A percentile compares a stretch with the other conserved stretches of the same genome.
Evolutionary conservation across 106 monocot genomes (phyloP).

Genomic region (Platanthera guangdongensis): DNA sequence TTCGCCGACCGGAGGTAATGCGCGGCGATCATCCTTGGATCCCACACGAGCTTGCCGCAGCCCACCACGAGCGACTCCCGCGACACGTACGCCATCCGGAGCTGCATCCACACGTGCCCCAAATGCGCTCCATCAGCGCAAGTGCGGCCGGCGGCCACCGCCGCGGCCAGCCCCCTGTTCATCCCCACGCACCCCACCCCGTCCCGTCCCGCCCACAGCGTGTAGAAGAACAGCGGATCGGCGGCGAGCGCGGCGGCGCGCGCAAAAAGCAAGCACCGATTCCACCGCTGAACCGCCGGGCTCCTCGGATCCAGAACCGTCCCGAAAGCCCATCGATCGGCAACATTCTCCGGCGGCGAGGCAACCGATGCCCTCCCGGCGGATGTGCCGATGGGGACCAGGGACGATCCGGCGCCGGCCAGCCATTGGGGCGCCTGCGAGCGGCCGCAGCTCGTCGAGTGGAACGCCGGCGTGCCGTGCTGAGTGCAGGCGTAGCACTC

Average conservation of each 20-base stretch:
- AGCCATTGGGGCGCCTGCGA: slow-evolving; percentile 56
- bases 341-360: neutral
- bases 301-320: slow-evolving; percentile 76
- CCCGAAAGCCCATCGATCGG: slow-evolving; percentile 33
- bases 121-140: slow-evolving; percentile 49
- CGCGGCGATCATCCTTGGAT: slow-evolving; percentile 47
- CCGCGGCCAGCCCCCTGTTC: slow-evolving; percentile 44
- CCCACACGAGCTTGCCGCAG: slow-evolving; percentile 93
- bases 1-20: slow-evolving; percentile 56
- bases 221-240: slow-evolving; percentile 95
- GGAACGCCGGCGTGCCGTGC: slow-evolving; percentile 58
- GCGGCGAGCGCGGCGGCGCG: slow-evolving; percentile 74
- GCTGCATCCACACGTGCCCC: slow-evolving; percentile 67
- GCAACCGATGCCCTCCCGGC: neutral
- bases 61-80: slow-evolving; percentile 86
- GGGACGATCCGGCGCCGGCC: slow-evolving; percentile 73
- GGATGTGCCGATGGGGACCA: slow-evolving; percentile 49
- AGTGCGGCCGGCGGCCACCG: slow-evolving; percentile 52
- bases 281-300: slow-evolving; percentile 61
- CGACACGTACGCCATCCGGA: slow-evolving; percentile 78
- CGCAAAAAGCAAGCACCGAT: slow-evolving; percentile 59
- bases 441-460: slow-evolving; percentile 68
- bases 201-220: slow-evolving; percentile 44
- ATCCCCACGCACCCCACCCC: slow-evolving; percentile 48
- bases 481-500: slow-evolving; percentile 88